Base-by-base conservation (phyloP, 306 rosid genomes). In the Sechiopsis laciniata region DNA sequence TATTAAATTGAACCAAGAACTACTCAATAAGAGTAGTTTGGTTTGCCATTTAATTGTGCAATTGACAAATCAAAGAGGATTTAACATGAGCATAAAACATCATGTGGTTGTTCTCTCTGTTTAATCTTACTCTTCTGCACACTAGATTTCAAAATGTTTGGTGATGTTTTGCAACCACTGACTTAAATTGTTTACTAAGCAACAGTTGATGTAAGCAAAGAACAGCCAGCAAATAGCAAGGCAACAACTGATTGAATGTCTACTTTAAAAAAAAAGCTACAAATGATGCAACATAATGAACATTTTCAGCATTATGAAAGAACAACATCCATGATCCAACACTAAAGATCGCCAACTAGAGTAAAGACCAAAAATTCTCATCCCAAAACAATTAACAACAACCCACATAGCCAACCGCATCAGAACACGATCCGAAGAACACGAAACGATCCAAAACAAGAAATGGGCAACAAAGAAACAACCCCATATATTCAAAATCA, bases 401-500 rank as follows among this genome's bases (percentile, higher is more conserved):
- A 48, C 37, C 58, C 74, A 69, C 13, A 57, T 2, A 50, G 8
- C 42, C 6, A 69, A 15, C 57, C 13, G 8, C 58, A 50, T 20
- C 40, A 69, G 35, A 69, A 69, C 58, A 8, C 24, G 58, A 70
- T 70, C 58, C 8, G 45, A 70, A 21, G 59, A 51, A 15, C 59
- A 70, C 37, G 20, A 48, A 70, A 16, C 15, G 50, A 51, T 26
- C 26, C 21, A 0, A 51, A 48, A 24, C 60, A 70, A 70, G 46
- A 70, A 48, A 20, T 5, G 53, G 37, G 61, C 12, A 71, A 71
- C 3, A 12, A 54, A 72, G 48, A 59, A 16, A 24, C 74, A 75
- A 77, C 19, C 84, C 74, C 78, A 75, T 74, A 52, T 32, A 67
- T 55, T 52, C 0, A 35, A 46, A 77, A 71, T 6, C 61, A 50